Evolutionary conservation across 805 yeast genomes (phyloP), one percentile per base, ranked within the genome.

Genomic region (Komagataella pastoris): DNA sequence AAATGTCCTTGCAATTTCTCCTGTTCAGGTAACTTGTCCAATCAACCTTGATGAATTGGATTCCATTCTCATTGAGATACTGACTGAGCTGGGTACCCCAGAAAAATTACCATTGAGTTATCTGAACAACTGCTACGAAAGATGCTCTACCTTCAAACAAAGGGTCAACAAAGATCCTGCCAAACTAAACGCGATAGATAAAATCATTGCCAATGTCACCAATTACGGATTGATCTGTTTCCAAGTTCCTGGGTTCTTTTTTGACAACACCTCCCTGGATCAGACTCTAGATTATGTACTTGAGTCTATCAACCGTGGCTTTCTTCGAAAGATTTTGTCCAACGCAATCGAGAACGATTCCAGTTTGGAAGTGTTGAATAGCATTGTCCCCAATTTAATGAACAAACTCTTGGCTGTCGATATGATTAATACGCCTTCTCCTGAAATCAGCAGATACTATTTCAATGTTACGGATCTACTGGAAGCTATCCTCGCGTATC

Each of bases 201-300:
- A 79, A 53, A 66, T 77, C 21, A 72, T 76, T 48, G 63, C 76
- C 46, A 67, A 76, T 46, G 61, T 77, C 14, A 67, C 80, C 12
- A 80, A 85, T 23, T 86, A 81, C 64, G 88, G 87, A 0, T 68
- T 82, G 24, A 81, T 85, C 19, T 65, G 82, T 19, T 81, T 85
- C 60, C 88, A 82, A 63, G 76, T 81, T 2, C 83, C 85, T 7
- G 90, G 83, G 52, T 76, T 78, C 76, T 75, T 77, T 52, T 53
- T 70, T 45, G 69, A 73, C 55, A 66, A 67, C 54, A 69, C 73
- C 19, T 49, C 58, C 48, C 55, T 74, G 17, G 62, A 64, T 40
- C 56, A 58, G 1, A 54, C 61, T 7, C 54, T 69, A 4, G 59
- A 57, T 14, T 56, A 55, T 4, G 59, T 69, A 21, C 54, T 63